phyloP scores from a whole-genome alignment of 139 green algal species.

The Parachlorella kessleri region DNA sequence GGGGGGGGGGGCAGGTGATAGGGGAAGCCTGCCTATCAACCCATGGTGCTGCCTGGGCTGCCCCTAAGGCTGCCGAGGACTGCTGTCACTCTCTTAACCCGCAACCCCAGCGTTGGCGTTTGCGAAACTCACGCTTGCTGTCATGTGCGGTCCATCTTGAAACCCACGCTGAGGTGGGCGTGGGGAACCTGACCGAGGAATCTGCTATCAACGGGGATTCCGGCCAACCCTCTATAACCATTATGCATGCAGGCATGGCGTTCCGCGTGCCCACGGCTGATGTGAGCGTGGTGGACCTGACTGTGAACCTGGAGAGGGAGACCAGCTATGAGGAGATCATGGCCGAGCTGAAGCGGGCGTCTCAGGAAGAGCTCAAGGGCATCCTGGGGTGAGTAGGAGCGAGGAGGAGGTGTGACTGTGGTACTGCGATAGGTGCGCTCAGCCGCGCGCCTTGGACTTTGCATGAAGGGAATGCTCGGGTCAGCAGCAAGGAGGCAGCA shows the following conservation, averaged over 20 bases:
- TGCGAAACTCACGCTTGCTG: too few species aligned
- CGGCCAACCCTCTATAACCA: too few species aligned
- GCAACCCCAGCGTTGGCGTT: too few species aligned
- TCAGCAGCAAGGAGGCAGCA: too few species aligned
- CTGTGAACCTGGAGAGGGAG: constrained; percentile 78
- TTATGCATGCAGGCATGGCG: constrained; percentile 97
- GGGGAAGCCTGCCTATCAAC: constrained; percentile 92
- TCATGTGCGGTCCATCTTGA: too few species aligned
- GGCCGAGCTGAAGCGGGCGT: constrained; percentile 76
- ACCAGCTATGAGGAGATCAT: constrained; percentile 94
- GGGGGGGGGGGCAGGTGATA: constrained; percentile 92
- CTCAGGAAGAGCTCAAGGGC: constrained; percentile 80
- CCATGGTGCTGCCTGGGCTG: constrained; percentile 91
- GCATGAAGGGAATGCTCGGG: too few species aligned
- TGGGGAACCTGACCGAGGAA: too few species aligned
- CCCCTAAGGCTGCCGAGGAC: constrained; percentile 95
- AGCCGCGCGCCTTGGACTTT: too few species aligned
- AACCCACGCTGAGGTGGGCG: too few species aligned
- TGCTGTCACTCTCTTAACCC: too few species aligned
- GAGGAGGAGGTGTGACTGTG: not conserved
- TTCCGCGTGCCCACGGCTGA: constrained; percentile 96
- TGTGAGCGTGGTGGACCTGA: constrained; percentile 96
- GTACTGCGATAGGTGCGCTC: too few species aligned
- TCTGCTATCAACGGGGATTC: too few species aligned
- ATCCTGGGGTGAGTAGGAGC: constrained; percentile 66